Percentiles rank a stretch among this genome's conserved stretches.
phyloP scores from a whole-genome alignment of 2,329 filamentous ascomycete genomes.

The Parascedosporium putredinis region DNA sequence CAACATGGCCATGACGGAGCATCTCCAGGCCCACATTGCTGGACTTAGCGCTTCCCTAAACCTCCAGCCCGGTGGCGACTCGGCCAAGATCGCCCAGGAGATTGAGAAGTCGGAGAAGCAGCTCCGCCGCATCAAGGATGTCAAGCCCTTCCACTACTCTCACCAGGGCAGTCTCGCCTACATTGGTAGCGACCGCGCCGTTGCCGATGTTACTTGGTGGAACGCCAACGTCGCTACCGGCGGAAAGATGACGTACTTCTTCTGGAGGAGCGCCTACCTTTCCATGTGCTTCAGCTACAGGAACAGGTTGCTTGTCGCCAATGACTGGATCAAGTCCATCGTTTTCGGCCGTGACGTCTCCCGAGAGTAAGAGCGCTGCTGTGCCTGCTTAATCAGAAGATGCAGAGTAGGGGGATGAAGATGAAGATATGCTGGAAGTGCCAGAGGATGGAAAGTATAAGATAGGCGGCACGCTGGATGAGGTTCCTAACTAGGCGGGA shows the following conservation, averaged over 20 bases:
- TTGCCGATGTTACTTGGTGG: constrained; percentile 94
- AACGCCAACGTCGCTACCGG: constrained; percentile 93
- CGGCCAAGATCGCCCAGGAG: constrained; percentile 58
- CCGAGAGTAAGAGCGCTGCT: constrained; percentile 49
- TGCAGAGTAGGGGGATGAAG: too few species aligned
- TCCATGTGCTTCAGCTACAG: constrained; percentile 99
- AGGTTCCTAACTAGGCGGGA: too few species aligned
- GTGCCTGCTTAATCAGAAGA: too few species aligned
- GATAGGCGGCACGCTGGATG: too few species aligned
- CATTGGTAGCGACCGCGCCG: constrained; percentile 95
- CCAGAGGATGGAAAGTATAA: too few species aligned
- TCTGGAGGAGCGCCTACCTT: constrained; percentile 96
- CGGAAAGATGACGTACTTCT: constrained; percentile 89
- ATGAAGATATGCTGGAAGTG: too few species aligned
- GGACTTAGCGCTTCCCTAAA: constrained; percentile 55
- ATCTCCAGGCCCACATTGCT: constrained; percentile 65
- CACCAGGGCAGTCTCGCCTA: constrained; percentile 96
- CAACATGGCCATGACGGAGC: constrained; percentile 93
- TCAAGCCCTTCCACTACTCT: constrained; percentile 96
- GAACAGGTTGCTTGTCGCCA: constrained; percentile 86
- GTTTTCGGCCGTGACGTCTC: constrained; percentile 92
- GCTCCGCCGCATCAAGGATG: constrained; percentile 79
- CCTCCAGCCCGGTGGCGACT: constrained; percentile 45
- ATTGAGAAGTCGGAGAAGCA: constrained; percentile 83
- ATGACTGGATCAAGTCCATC: constrained; percentile 97